These are phyloP conservation scores for Talaromyces sp. DNA, from an alignment of 2,329 filamentous ascomycete genomes.

Conservation along the genomic window DNA sequence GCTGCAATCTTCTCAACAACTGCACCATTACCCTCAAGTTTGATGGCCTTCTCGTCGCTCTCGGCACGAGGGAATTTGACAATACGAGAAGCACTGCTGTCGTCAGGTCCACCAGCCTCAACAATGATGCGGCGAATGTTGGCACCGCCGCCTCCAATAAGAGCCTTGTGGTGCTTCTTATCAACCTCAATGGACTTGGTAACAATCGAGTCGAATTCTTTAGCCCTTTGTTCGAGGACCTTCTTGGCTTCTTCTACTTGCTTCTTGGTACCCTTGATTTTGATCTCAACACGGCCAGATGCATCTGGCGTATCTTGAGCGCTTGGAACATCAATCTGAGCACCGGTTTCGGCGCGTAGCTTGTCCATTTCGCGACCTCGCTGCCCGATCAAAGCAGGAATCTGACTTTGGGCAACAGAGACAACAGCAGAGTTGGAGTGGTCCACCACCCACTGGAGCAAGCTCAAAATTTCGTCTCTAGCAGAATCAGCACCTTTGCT, in stretches of 20 bases:
- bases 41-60: constrained; percentile 75
- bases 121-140: constrained; percentile 83
- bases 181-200: constrained; percentile 84
- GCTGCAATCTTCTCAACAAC: constrained; percentile 86
- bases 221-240: constrained; percentile 78
- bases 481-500: constrained; percentile 91
- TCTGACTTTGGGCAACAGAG: constrained; percentile 82
- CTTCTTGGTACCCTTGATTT: constrained; percentile 85
- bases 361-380: constrained; percentile 89
- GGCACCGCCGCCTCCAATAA: constrained; percentile 83
- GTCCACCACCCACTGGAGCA: constrained; percentile 86
- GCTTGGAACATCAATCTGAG: constrained; percentile 86
- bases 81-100: constrained; percentile 78
- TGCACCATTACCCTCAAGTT: constrained; percentile 76
- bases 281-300: constrained; percentile 73
- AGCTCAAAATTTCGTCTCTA: constrained; percentile 81
- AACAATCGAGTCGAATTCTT: constrained; percentile 85
- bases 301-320: constrained; percentile 66
- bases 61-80: constrained; percentile 94
- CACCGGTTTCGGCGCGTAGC: constrained; percentile 76
- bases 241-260: constrained; percentile 91
- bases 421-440: constrained; percentile 77
- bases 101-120: constrained; percentile 83
- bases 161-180: constrained; percentile 78
- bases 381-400: constrained; percentile 90